Percentiles rank a stretch among this genome's conserved stretches.
Evolutionary conservation across 176 grass and related monocot species (phyloP).

Genomic region (Eleusine indica): DNA sequence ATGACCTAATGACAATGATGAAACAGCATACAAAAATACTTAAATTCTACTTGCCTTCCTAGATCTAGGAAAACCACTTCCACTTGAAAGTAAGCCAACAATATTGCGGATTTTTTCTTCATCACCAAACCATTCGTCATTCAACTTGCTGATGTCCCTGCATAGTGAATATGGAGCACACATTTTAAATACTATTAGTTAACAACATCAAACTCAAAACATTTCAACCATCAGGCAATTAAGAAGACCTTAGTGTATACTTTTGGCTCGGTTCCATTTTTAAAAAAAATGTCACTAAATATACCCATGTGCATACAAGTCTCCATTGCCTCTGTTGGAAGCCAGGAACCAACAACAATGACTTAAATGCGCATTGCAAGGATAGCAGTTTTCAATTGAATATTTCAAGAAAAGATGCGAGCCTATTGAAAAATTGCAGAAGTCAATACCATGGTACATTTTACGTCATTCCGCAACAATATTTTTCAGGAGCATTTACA

Average conservation of each 20-base stretch:
- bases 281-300: not conserved
- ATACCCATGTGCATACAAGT: not conserved
- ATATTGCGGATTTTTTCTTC: constrained; percentile 69
- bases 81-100: constrained; percentile 66
- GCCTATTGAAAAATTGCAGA: not conserved
- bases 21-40: constrained; percentile 23
- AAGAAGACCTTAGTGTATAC: not conserved
- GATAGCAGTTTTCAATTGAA: not conserved
- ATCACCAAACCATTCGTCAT: constrained; percentile 86
- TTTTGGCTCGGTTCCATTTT: not conserved
- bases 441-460: not conserved
- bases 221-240: constrained; percentile 9
- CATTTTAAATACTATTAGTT: constrained; percentile 21
- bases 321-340: not conserved
- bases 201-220: not conserved
- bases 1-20: constrained; percentile 13
- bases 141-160: constrained; percentile 76
- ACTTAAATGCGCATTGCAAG: not conserved
- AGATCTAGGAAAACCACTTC: constrained; percentile 32
- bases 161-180: constrained; percentile 15
- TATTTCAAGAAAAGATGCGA: not conserved
- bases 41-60: constrained; percentile 48
- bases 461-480: not conserved
- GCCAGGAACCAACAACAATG: not conserved
- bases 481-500: constrained; percentile 20